Percentiles rank a stretch among this genome's conserved stretches.
phyloP scores from a whole-genome alignment of 2,329 filamentous ascomycete species.

The Alternaria triticimaculans region DNA sequence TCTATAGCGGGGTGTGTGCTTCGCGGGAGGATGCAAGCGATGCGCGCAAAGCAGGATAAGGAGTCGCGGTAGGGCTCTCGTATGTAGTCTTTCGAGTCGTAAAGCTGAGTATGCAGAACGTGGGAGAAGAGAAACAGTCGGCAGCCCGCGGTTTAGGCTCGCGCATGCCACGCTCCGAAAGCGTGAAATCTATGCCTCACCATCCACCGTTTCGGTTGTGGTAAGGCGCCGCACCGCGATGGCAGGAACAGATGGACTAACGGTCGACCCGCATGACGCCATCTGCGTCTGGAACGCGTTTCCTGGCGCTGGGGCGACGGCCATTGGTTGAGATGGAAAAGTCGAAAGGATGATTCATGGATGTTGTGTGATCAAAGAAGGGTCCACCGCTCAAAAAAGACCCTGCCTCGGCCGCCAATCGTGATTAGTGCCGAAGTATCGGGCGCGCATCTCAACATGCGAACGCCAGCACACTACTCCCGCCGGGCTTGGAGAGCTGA shows the following conservation, averaged over 20 bases:
- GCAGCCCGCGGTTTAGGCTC: neutral
- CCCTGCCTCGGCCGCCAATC: neutral
- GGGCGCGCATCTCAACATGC: neutral
- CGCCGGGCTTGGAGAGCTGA: neutral
- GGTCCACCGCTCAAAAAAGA: neutral
- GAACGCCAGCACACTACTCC: neutral
- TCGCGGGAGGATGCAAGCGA: neutral
- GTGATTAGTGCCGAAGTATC: neutral
- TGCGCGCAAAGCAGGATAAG: neutral
- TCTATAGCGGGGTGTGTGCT: constrained; percentile 2
- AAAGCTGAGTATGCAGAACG: neutral
- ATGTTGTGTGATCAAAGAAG: neutral
- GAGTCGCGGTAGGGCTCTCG: neutral
- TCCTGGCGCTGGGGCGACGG: neutral
- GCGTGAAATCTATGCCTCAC: constrained; percentile 30
- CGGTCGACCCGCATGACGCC: constrained; percentile 25
- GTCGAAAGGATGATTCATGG: neutral
- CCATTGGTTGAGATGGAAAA: neutral
- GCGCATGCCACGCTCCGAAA: constrained; percentile 19
- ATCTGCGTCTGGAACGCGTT: constrained; percentile 29
- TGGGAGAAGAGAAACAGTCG: neutral
- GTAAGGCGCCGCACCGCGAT: constrained; percentile 26
- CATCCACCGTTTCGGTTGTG: constrained; percentile 24
- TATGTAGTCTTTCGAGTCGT: neutral
- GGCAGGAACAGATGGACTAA: constrained; percentile 36